Evolutionary conservation across 768 basidiomycete genomes (phyloP), one percentile per base, ranked within the genome.

Genomic region (Hygrophorus pudorinus): DNA sequence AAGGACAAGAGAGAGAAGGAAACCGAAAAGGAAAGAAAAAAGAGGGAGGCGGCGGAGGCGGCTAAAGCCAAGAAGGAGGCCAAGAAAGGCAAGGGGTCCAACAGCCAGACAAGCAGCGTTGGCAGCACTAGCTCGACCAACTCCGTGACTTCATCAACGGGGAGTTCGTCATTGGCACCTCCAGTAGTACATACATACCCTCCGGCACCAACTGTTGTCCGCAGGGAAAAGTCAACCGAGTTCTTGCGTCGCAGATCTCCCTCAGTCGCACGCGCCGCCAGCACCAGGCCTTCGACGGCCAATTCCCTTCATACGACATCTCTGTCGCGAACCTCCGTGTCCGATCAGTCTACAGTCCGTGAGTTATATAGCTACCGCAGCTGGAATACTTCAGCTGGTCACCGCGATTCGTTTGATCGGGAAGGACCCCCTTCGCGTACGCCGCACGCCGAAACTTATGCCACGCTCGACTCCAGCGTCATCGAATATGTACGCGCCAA

Each of bases 381-480:
- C n/a, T n/a, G n/a, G n/a, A n/a, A n/a, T n/a, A n/a, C n/a, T n/a
- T n/a, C n/a, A n/a, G n/a, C n/a, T n/a, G n/a, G n/a, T n/a, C n/a
- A n/a, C 9, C 60, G 59, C 35, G 66, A 66, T 27, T 63, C 64
- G 18, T 61, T 66, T 17, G 63, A 65, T 18, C 56, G 64, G 38
- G 61, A 59, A 13, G 48, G 56, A 50, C 47, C 59, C 0, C 69
- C 70, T 11, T 51, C 65, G 14, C 72, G 76, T 20, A 80, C 79
- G 6, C 75, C 79, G 14, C 77, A 82, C 52, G 69, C 71, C 20
- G 80, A 82, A 58, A 71, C 76, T 2, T 82, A 78, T 48, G 71
- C 72, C 3, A 68, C 78, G 5, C 63, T 81, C 37, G 75, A 80
- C 49, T 68, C 76, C 0, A 71, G 66, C 38, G 64, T 63, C 18